These are phyloP conservation scores for Monosporascus ibericus DNA, from an alignment of 2,329 filamentous ascomycete genomes.

Conservation along the genomic window DNA sequence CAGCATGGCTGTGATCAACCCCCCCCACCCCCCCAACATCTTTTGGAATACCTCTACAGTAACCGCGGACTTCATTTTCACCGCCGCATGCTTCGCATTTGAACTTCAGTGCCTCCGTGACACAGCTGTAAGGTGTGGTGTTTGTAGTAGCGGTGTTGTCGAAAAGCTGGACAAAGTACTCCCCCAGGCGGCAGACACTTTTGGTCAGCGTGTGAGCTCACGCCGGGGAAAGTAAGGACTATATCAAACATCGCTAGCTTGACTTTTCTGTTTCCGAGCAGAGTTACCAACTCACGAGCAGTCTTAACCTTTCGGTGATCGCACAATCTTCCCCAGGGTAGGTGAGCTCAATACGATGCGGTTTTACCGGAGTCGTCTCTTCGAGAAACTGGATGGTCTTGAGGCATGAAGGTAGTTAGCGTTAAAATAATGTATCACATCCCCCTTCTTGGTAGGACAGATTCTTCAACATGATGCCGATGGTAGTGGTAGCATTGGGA, in stretches of 20 bases:
- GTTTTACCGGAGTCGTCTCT: conserved; percentile 44
- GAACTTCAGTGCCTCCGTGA: conserved; percentile 56
- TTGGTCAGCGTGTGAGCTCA: conserved; percentile 38
- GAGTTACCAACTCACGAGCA: conserved; percentile 41
- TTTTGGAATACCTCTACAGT: background rate
- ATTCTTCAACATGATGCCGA: conserved; percentile 64
- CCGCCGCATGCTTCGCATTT: conserved; percentile 33
- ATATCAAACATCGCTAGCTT: conserved; percentile 66
- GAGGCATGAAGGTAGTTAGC: conserved; percentile 63
- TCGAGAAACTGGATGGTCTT: conserved; percentile 55
- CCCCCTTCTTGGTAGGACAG: conserved; percentile 51
- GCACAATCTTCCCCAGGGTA: conserved; percentile 57
- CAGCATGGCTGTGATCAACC: conserved; percentile 50
- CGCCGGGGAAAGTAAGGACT: conserved; percentile 61
- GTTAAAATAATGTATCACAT: conserved; percentile 62
- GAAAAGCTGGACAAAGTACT: conserved; percentile 56
- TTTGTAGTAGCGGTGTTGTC: conserved; percentile 63
- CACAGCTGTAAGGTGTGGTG: conserved; percentile 54
- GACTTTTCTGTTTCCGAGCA: conserved; percentile 44
- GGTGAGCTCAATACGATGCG: conserved; percentile 44
- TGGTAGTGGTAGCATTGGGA: conserved; percentile 63
- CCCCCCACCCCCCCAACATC: too few species aligned
- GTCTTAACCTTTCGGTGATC: conserved; percentile 47
- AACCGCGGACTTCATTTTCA: too few species aligned
- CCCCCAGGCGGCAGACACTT: conserved; percentile 26